Evolutionary conservation across 208 protist genomes (phyloP).

Genomic region (Trypanosoma avium): DNA sequence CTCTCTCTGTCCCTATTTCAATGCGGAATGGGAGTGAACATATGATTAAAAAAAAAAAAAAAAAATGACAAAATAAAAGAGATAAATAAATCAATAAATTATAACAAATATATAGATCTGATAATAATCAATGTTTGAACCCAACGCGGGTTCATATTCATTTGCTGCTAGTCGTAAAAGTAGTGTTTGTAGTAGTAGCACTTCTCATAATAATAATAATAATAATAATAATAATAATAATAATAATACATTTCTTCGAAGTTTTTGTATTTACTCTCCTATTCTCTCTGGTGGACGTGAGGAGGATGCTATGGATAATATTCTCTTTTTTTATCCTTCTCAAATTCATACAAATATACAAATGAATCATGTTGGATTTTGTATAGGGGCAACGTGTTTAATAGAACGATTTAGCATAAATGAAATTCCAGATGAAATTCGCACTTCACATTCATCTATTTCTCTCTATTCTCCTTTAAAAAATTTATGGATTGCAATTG

Average conservation of each 20-base stretch:
- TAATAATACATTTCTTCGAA: slow-evolving; percentile 20
- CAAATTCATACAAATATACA: slow-evolving; percentile 34
- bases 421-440: slow-evolving; percentile 26
- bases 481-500: slow-evolving; percentile 27
- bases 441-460: too few species aligned
- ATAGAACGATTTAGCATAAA: slow-evolving; percentile 34
- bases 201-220: neutral
- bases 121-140: too few species aligned
- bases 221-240: neutral
- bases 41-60: neutral
- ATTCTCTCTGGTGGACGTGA: slow-evolving; percentile 44
- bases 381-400: slow-evolving; percentile 50
- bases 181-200: neutral
- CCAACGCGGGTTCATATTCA: too few species aligned
- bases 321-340: slow-evolving; percentile 62
- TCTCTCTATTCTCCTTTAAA: slow-evolving; percentile 12
- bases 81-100: too few species aligned
- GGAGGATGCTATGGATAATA: slow-evolving; percentile 58
- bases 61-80: neutral
- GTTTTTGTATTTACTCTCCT: slow-evolving; percentile 58
- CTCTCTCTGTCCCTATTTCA: neutral
- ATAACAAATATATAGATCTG: too few species aligned
- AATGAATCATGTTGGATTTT: slow-evolving; percentile 76
- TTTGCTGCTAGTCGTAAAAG: too few species aligned
- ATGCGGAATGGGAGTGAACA: neutral